Conservation (phyloP, 2,329 filamentous ascomycete genomes). For the Cladosporium sp. region DNA sequence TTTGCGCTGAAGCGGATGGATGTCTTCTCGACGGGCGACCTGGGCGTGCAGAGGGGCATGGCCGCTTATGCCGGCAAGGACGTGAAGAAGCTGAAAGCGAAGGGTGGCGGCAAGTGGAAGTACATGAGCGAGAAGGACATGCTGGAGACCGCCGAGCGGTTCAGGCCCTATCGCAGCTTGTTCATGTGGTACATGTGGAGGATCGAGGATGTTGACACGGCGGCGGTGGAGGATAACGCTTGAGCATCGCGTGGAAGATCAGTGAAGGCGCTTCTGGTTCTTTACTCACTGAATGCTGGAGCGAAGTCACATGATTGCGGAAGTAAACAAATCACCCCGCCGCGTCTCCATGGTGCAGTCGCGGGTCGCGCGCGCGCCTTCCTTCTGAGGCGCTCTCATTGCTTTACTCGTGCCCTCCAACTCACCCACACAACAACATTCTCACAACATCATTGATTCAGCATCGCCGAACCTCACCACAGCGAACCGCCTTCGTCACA, state of each 20-base stretch:
- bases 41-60: conserved; percentile 93
- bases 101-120: conserved; percentile 86
- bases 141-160: conserved; percentile 71
- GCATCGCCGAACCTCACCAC: too few relatives aligned
- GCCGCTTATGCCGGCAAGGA: conserved; percentile 79
- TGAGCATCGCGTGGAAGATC: not conserved
- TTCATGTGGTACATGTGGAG: conserved; percentile 99
- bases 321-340: not conserved
- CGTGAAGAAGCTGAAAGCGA: conserved; percentile 73
- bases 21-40: conserved; percentile 84
- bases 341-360: too few relatives aligned
- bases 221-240: conserved; percentile 18
- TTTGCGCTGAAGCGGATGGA: conserved; percentile 93
- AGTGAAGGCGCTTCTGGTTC: not conserved
- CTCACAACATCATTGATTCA: too few relatives aligned
- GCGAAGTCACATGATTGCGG: not conserved
- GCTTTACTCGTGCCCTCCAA: not conserved
- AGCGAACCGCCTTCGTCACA: too few relatives aligned
- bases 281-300: not conserved
- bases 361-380: not conserved
- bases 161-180: conserved; percentile 75
- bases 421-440: too few relatives aligned
- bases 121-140: conserved; percentile 96
- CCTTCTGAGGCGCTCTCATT: not conserved
- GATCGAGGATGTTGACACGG: conserved; percentile 19